A percentile compares a stretch with the other conserved stretches of the same genome.
Evolutionary conservation across 768 basidiomycete species (phyloP).

Genomic region (Chlorophyllum brunneum): DNA sequence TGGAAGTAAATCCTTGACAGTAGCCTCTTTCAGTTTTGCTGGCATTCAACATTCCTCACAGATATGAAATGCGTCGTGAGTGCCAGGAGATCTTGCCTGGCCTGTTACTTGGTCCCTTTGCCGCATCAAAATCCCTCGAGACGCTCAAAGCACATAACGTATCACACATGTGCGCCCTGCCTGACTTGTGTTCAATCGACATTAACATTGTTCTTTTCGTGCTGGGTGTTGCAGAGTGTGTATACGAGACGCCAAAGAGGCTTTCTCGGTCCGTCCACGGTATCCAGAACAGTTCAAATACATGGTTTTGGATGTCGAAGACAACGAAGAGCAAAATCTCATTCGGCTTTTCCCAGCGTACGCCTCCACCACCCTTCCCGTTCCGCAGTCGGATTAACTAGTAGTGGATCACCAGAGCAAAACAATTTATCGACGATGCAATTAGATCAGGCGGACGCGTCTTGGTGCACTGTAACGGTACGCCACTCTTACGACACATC

Average conservation of each 20-base stretch:
- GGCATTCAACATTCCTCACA: conserved; percentile 22
- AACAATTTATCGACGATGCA: conserved; percentile 69
- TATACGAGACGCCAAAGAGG: conserved; percentile 85
- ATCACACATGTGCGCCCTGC: conserved; percentile 67
- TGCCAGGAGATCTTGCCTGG: conserved; percentile 88
- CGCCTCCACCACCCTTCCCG: conserved; percentile 16
- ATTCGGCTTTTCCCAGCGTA: conserved; percentile 88
- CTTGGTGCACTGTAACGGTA: conserved; percentile 88
- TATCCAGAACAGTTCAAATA: conserved; percentile 80
- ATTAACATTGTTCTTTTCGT: neutral
- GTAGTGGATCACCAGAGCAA: conserved; percentile 49
- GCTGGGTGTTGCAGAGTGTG: conserved; percentile 56
- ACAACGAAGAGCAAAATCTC: conserved; percentile 93
- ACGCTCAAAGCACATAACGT: conserved; percentile 62
- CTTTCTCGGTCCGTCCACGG: conserved; percentile 83
- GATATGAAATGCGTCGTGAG: conserved; percentile 95
- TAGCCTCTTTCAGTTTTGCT: neutral
- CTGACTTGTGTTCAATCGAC: conserved; percentile 9
- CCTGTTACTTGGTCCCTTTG: conserved; percentile 82
- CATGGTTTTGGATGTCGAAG: conserved; percentile 80
- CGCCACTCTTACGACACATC: conserved; percentile 17
- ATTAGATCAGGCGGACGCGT: conserved; percentile 64
- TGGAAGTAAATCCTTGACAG: conserved; percentile 58
- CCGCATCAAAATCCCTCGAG: conserved; percentile 79
- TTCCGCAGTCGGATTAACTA: neutral